Evolutionary conservation across 2,329 filamentous ascomycete genomes (phyloP).

Genomic region (Aureobasidium sp.): DNA sequence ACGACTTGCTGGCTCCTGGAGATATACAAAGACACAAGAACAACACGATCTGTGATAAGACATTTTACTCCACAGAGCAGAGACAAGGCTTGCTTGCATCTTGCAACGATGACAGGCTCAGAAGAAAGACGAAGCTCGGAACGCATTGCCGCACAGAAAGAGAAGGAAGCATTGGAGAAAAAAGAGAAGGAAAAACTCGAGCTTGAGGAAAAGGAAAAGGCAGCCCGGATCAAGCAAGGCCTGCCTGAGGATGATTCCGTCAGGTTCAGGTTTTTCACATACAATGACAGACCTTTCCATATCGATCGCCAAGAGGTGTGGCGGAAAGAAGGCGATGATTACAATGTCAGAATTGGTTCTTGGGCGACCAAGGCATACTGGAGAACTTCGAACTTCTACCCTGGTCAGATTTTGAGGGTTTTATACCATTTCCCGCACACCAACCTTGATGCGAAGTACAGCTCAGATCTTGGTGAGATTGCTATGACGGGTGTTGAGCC

Average conservation of each 20-base stretch:
- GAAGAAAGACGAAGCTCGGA: not conserved
- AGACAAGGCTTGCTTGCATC: too few species aligned
- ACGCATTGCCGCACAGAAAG: not conserved
- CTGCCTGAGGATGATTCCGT: not conserved
- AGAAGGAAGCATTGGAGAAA: not conserved
- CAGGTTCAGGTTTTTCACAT: not conserved
- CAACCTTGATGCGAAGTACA: not conserved
- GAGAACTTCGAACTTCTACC: not conserved
- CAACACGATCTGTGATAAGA: not conserved
- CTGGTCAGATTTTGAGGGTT: not conserved
- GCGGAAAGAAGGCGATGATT: not conserved
- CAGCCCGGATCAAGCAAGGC: not conserved
- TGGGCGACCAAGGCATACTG: not conserved
- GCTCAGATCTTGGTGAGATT: not conserved
- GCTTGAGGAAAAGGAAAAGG: not conserved
- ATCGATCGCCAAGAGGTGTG: not conserved
- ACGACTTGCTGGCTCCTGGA: too few species aligned
- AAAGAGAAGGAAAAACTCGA: not conserved
- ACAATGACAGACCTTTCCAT: not conserved
- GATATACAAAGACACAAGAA: not conserved
- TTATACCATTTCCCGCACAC: not conserved
- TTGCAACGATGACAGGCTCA: not conserved
- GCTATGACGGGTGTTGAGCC: not conserved
- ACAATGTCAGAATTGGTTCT: not conserved
- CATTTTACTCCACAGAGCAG: not conserved